Evolutionary conservation across 805 yeast species (phyloP).

Genomic region (Yarrowia hollandica): DNA sequence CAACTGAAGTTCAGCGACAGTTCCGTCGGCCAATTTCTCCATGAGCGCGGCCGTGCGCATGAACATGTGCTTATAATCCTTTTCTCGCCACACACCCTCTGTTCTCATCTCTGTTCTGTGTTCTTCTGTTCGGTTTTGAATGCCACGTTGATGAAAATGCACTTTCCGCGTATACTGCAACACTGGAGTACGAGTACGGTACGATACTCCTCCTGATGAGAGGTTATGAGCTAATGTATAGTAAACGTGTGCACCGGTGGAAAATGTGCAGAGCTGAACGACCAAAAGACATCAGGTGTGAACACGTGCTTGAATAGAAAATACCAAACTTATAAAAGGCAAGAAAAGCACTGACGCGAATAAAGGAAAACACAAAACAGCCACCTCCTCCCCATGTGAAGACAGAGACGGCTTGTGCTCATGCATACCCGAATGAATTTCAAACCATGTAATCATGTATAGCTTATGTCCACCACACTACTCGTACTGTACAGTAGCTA

Average conservation of each 20-base stretch:
- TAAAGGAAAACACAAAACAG: no score
- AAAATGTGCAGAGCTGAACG: no score
- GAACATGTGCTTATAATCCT: slow-evolving; percentile 11
- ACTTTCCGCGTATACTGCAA: not conserved
- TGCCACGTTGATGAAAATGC: not conserved
- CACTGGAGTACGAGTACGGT: no score
- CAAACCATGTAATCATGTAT: slow-evolving; percentile 9
- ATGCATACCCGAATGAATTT: not conserved
- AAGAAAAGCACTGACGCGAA: no score
- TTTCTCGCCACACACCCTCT: slow-evolving; percentile 5
- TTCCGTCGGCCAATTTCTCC: slow-evolving; percentile 8
- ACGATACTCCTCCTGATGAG: no score
- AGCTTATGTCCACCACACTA: slow-evolving; percentile 3
- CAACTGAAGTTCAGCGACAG: slow-evolving; percentile 4
- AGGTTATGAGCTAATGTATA: no score
- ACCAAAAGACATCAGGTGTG: no score
- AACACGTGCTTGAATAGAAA: no score
- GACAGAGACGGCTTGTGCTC: not conserved
- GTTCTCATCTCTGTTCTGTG: slow-evolving; percentile 8
- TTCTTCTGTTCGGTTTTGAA: not conserved
- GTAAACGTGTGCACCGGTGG: no score
- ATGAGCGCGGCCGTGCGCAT: slow-evolving; percentile 23
- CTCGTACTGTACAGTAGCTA: no score
- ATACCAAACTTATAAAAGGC: no score
- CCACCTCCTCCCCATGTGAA: no score